These are phyloP conservation scores for Striga hermonthica DNA, from an alignment of 305 asterid species.

Conservation along the genomic window DNA sequence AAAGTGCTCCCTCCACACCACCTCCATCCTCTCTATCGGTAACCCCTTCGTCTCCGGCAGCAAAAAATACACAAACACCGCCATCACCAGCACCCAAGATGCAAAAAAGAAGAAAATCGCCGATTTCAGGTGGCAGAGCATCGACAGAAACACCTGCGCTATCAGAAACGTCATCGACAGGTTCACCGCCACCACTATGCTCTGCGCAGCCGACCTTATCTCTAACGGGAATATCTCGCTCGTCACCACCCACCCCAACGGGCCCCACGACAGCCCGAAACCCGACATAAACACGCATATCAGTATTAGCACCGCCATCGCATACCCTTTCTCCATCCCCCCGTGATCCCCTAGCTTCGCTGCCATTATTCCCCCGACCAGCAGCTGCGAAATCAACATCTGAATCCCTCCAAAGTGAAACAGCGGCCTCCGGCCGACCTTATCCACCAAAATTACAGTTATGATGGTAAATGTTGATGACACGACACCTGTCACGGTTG, in stretches of 20 bases:
- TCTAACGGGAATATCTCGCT: conserved; percentile 45
- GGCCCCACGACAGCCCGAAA: conserved; percentile 47
- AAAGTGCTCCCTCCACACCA: conserved; percentile 39
- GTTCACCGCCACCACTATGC: conserved; percentile 37
- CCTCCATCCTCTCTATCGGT: conserved; percentile 43
- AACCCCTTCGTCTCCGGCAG: conserved; percentile 42
- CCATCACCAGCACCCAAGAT: conserved; percentile 36
- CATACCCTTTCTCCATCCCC: conserved; percentile 37
- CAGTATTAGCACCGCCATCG: conserved; percentile 24
- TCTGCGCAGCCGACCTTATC: conserved; percentile 43
- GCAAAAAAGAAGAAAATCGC: conserved; percentile 45
- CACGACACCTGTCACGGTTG: conserved; percentile 47
- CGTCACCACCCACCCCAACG: conserved; percentile 43
- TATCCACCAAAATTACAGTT: conserved; percentile 46
- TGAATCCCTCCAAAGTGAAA: conserved; percentile 45
- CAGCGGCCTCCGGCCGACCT: conserved; percentile 43
- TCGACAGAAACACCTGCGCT: conserved; percentile 39
- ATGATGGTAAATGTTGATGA: conserved; percentile 26
- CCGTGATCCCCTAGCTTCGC: conserved; percentile 53
- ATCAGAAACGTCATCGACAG: conserved; percentile 35
- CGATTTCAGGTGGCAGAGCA: conserved; percentile 41
- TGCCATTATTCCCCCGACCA: conserved; percentile 48
- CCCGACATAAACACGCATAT: conserved; percentile 34
- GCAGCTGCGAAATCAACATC: conserved; percentile 44
- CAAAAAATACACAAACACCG: conserved; percentile 31